Evolutionary conservation across 2,329 filamentous ascomycete species (phyloP), one percentile per base, ranked within the genome.

Genomic region (Aureobasidium namibiae): DNA sequence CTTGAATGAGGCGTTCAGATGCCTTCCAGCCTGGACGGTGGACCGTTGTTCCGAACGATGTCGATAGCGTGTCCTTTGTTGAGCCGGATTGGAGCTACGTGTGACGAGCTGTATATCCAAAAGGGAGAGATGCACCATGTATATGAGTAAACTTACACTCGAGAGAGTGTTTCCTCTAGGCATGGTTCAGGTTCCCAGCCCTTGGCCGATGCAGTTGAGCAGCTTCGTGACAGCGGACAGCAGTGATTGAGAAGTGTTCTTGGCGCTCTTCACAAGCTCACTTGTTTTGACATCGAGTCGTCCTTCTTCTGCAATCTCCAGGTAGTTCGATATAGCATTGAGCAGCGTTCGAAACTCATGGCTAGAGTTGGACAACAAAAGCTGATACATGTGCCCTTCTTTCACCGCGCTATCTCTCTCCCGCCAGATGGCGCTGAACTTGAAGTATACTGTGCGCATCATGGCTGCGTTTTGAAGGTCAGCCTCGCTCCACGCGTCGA

Each of bases 321-420:
- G 26, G 21, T 54, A 54, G 29, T 54, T 54, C 10, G 29, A 21
- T 11, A 54, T 54, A 5, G 50, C 50, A 14, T 54, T 54, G 2
- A 54, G n/a, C 6, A 42, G 38, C 10, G 50, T 54, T 24, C 50
- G 36, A 21, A 54, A 42, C n/a, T 54, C 50, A 23, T 54, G 50
- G 4, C 36, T 42, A 3, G 50, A 54, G 10, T 54, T 54, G 5
- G 50, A 42, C 16, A 54, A 4, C n/a, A 54, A 8, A 10, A 54
- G 38, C 11, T 6, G 41, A n/a, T 31, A 42, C 13, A 54, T 11
- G 18, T 29, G 50, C n/a, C 24, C 42, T 11, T 54, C n/a, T 23
- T 54, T 23, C 26, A 54, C 4, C 3, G 50, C 50, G 10, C 13
- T 18, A 9, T 54, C 23, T n/a, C n/a, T 54, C 10, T 41, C 24